Evolutionary conservation across 345 rosid genomes (phyloP).

Genomic region (Diplotaxis tenuifolia): DNA sequence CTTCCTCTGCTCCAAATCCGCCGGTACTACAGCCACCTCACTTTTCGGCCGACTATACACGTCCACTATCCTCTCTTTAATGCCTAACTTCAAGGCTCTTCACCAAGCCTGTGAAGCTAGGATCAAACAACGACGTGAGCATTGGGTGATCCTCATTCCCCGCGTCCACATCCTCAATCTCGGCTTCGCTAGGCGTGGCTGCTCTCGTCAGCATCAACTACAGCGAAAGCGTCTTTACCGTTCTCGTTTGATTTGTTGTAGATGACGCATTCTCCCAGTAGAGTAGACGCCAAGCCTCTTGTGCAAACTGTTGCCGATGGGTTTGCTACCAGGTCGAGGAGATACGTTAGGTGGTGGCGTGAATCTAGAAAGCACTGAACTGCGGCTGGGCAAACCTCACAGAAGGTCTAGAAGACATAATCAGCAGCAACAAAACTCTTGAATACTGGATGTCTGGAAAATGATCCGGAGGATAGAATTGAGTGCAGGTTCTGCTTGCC

Average conservation of each 20-base stretch:
- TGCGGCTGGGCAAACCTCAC: conserved; percentile 94
- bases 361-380: conserved; percentile 86
- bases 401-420: conserved; percentile 77
- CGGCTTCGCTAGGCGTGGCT: conserved; percentile 73
- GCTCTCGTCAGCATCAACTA: conserved; percentile 87
- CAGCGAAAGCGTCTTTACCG: conserved; percentile 72
- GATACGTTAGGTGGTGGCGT: conserved; percentile 74
- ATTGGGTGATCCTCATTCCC: conserved; percentile 67
- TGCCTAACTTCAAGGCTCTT: conserved; percentile 58
- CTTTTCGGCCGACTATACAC: conserved; percentile 75
- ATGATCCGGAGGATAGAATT: conserved; percentile 90
- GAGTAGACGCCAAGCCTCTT: conserved; percentile 76
- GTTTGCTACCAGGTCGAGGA: conserved; percentile 73
- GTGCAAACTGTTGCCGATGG: conserved; percentile 63
- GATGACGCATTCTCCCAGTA: conserved; percentile 81
- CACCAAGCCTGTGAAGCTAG: conserved; percentile 52
- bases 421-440: conserved; percentile 96
- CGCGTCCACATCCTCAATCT: conserved; percentile 65
- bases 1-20: conserved; percentile 74
- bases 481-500: conserved; percentile 88
- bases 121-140: conserved; percentile 58
- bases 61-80: conserved; percentile 67
- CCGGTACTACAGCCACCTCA: conserved; percentile 83
- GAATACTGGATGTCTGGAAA: conserved; percentile 75
- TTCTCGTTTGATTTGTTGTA: conserved; percentile 67